Evolutionary conservation across 2,329 filamentous ascomycete species (phyloP).

Genomic region (Myotisia sp.): DNA sequence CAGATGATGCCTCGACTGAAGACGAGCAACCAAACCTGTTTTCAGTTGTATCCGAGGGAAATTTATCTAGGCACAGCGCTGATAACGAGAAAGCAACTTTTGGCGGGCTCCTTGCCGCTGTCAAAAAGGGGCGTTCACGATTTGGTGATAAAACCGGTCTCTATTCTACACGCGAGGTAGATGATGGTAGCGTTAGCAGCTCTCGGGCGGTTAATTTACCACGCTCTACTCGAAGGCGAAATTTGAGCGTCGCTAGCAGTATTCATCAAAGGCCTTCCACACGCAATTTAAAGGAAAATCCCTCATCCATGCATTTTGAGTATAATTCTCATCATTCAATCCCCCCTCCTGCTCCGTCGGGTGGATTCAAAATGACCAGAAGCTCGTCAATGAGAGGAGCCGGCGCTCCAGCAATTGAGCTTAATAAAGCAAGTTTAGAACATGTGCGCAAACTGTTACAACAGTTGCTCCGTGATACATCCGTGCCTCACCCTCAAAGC

Average conservation of each 20-base stretch:
- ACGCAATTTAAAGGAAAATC: slow-evolving; percentile 46
- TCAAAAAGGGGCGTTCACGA: slow-evolving; percentile 61
- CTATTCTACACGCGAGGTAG: slow-evolving; percentile 50
- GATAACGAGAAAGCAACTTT: slow-evolving; percentile 65
- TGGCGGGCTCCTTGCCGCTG: slow-evolving; percentile 54
- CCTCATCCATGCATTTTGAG: slow-evolving; percentile 23
- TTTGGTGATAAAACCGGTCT: slow-evolving; percentile 62
- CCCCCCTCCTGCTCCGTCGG: slow-evolving; percentile 27
- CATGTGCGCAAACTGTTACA: slow-evolving; percentile 76
- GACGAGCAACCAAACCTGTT: slow-evolving; percentile 86
- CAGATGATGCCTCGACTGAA: slow-evolving; percentile 80
- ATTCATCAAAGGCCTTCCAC: slow-evolving; percentile 58
- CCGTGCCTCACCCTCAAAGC: slow-evolving; percentile 54
- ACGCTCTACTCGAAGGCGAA: slow-evolving; percentile 56
- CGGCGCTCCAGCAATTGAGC: slow-evolving; percentile 59
- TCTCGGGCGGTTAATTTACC: slow-evolving; percentile 45
- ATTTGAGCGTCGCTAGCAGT: slow-evolving; percentile 69
- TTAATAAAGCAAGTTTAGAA: slow-evolving; percentile 74
- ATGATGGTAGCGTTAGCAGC: slow-evolving; percentile 50
- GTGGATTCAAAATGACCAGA: slow-evolving; percentile 45
- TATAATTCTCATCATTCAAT: slow-evolving; percentile 21
- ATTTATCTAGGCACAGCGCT: slow-evolving; percentile 46
- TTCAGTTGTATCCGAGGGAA: slow-evolving; percentile 52
- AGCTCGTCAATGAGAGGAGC: slow-evolving; percentile 71
- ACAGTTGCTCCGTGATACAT: slow-evolving; percentile 66